phyloP scores from a whole-genome alignment of 1,139 yeast species.

The Candida mesenterica region DNA sequence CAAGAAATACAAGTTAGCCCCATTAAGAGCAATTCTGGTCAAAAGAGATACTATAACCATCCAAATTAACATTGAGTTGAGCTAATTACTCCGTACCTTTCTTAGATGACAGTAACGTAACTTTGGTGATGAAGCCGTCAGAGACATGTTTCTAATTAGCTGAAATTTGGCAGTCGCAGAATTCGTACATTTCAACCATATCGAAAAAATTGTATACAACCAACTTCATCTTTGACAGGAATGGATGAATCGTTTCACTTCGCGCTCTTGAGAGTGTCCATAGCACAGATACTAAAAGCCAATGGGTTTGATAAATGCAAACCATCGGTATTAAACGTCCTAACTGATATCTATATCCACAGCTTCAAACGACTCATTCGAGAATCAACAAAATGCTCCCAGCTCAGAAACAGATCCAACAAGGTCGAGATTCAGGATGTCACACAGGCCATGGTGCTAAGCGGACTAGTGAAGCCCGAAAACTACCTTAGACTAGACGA shows the following conservation, averaged over 20 bases:
- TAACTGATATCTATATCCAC: slow-evolving; percentile 24
- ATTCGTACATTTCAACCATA: too few relatives aligned
- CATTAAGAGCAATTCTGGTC: too few relatives aligned
- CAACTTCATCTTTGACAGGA: not conserved
- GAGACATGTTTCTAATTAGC: too few relatives aligned
- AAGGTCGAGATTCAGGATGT: slow-evolving; percentile 18
- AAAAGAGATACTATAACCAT: too few relatives aligned
- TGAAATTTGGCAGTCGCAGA: too few relatives aligned
- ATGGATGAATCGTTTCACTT: slow-evolving; percentile 26
- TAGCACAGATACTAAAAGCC: slow-evolving; percentile 26
- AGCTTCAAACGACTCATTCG: slow-evolving; percentile 16
- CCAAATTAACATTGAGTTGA: too few relatives aligned
- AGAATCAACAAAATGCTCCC: slow-evolving; percentile 17
- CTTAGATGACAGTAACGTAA: too few relatives aligned
- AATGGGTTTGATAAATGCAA: slow-evolving; percentile 28
- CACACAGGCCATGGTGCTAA: slow-evolving; percentile 20
- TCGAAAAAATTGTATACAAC: not conserved
- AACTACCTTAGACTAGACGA: slow-evolving; percentile 16
- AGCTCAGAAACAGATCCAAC: slow-evolving; percentile 17
- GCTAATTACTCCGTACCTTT: too few relatives aligned
- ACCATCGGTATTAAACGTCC: slow-evolving; percentile 21
- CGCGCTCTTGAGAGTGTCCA: slow-evolving; percentile 23
- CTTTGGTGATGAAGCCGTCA: too few relatives aligned
- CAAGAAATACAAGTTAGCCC: too few relatives aligned
- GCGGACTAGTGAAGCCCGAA: slow-evolving; percentile 20